Percentiles rank a stretch among this genome's conserved stretches.
These are phyloP conservation scores for Trichoderma arundinaceum DNA, from an alignment of 2,329 filamentous ascomycete genomes.

Conservation along the genomic window DNA sequence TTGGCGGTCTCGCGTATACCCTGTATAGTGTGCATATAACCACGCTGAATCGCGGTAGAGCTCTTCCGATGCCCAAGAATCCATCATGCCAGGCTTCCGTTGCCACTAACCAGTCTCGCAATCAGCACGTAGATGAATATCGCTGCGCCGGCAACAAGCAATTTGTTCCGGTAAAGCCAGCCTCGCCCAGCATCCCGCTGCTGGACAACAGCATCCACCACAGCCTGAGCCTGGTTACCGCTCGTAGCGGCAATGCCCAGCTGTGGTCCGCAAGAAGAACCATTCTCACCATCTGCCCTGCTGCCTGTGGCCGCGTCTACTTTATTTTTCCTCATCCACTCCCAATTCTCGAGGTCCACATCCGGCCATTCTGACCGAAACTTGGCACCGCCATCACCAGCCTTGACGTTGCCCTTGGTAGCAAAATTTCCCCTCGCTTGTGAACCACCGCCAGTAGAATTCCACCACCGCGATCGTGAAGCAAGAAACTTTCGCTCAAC, in stretches of 20 bases:
- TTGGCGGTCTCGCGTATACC: not conserved
- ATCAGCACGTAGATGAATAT: slow-evolving; percentile 85
- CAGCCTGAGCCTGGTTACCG: slow-evolving; percentile 67
- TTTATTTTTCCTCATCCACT: slow-evolving; percentile 84
- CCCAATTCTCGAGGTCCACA: slow-evolving; percentile 85
- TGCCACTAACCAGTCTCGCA: slow-evolving; percentile 70
- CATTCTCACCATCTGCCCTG: slow-evolving; percentile 55
- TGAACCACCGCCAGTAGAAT: slow-evolving; percentile 87
- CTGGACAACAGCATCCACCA: slow-evolving; percentile 79
- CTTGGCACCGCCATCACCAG: slow-evolving; percentile 89
- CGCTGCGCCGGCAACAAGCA: slow-evolving; percentile 70
- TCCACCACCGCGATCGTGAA: slow-evolving; percentile 88
- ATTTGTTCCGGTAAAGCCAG: slow-evolving; percentile 81
- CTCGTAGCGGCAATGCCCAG: slow-evolving; percentile 64
- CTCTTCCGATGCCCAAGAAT: not conserved
- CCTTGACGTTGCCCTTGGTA: slow-evolving; percentile 80
- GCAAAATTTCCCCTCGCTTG: slow-evolving; percentile 59
- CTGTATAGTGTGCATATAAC: slow-evolving; percentile 5
- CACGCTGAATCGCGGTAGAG: not conserved
- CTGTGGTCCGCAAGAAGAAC: slow-evolving; percentile 58
- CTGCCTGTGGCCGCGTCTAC: slow-evolving; percentile 80
- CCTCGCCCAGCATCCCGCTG: slow-evolving; percentile 80
- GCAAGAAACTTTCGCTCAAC: slow-evolving; percentile 80
- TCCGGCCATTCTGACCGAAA: slow-evolving; percentile 92
- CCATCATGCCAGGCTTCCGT: slow-evolving; percentile 38